phyloP scores from a whole-genome alignment of 345 rosid genomes.

The Brassica incana region DNA sequence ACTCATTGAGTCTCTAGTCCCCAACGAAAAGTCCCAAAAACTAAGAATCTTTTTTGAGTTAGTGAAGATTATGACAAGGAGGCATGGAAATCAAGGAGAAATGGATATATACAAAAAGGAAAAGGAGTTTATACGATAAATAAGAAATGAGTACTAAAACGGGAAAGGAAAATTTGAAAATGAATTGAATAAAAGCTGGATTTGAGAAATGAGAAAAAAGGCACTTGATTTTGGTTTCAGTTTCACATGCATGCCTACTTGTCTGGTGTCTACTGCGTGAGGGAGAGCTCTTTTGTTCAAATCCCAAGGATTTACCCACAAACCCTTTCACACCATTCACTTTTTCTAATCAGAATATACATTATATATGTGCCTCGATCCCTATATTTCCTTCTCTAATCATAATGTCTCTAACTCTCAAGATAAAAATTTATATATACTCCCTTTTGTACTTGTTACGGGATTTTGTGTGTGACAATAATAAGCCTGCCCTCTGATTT shows the following conservation, averaged over 20 bases:
- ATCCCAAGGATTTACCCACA: slow-evolving; percentile 27
- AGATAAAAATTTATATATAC: not conserved
- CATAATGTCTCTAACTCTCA: slow-evolving; percentile 30
- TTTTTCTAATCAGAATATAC: not conserved
- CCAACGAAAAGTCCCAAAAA: slow-evolving; percentile 9
- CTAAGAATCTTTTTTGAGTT: not conserved
- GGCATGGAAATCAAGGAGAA: slow-evolving; percentile 1
- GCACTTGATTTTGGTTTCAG: slow-evolving; percentile 36
- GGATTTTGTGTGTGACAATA: not conserved
- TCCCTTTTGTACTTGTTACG: not conserved
- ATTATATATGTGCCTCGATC: slow-evolving; percentile 25
- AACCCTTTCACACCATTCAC: slow-evolving; percentile 33
- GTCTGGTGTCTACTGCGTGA: slow-evolving; percentile 36
- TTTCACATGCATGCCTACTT: slow-evolving; percentile 42
- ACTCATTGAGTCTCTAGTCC: slow-evolving; percentile 28
- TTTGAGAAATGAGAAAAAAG: slow-evolving; percentile 11
- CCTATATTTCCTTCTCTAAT: slow-evolving; percentile 26
- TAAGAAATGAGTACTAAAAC: slow-evolving; percentile 8
- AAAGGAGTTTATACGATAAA: not conserved
- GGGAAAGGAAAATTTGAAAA: slow-evolving; percentile 1
- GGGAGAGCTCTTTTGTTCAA: slow-evolving; percentile 18
- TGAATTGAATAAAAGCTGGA: not conserved
- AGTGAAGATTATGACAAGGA: not conserved
- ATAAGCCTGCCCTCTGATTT: not conserved
- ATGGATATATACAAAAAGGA: not conserved